Base-by-base conservation (phyloP, 257 asterid genomes). In the Avicennia marina region DNA sequence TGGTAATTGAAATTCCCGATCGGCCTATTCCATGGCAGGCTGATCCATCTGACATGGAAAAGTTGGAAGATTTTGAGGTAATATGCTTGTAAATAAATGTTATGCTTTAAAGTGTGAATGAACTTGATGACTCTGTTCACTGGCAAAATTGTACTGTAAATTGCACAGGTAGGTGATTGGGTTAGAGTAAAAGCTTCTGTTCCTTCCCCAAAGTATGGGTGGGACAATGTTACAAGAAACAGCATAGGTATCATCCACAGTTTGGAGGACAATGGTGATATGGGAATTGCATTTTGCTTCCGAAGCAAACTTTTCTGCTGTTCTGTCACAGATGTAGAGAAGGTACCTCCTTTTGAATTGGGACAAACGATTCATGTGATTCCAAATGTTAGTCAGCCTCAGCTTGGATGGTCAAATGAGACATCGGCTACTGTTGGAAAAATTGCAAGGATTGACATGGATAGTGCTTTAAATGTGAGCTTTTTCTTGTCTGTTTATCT, bases 21-120 rank as follows among this genome's bases (percentile, higher is more conserved):
- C 81, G 97, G 60, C 94, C 95, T 53, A 77, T 85, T 74, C 89
- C 89, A 31, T 93, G 98, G 98, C 97, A 93, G 75, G 98, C 98
- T 56, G 98, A 93, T 84, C 97, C 98, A 49, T 86, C 98, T 39
- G 98, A 93, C 83, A 86, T 93, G 94, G 98, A 93, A 72, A 93
- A 89, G 71, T 73, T 93, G 76, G 98, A 88, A 45, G 81, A 84
- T 72, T 89, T 93, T 75, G 82, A 81, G 98, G 98, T 93, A 88
- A 50, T 67, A 29, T 2, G 33, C 41, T 5, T 36, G 13, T 36
- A 36, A 7, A 11, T 11, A 5, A 36, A 11, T 36, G 41, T 36
- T 36, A 11, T 11, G 6, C 9, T 36, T 11, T 36, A 9, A 60
- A 38, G 55, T 39, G 12, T 56, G 20, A 38, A 49, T 62, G 31